Evolutionary conservation across 306 rosid genomes (phyloP), one percentile per base, ranked within the genome.

Genomic region (Astragalus membranaceus): DNA sequence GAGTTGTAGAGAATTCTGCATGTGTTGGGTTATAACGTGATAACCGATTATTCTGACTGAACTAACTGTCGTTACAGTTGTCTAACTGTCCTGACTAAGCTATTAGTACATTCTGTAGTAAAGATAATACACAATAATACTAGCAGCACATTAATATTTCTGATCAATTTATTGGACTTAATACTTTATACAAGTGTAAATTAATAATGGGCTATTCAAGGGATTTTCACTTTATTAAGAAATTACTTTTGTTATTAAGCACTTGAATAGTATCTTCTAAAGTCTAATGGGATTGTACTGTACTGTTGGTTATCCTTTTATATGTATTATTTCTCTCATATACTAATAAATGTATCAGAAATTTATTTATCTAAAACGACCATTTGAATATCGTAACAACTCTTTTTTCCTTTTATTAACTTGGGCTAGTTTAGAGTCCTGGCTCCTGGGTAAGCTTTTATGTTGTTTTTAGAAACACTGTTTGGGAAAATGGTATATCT

Each of bases 401-500:
- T 60, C 62, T 50, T 57, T 67, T 16, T 37, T 30, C 16, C 42
- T 59, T 42, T 35, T 64, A 44, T 26, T 61, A n/a, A 64, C 37
- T 42, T 66, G 57, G 73, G 9, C 52, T 48, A 20, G 56, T 39
- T 32, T 72, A 48, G 53, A 46, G 54, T 39, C 9, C 14, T 17
- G 50, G 66, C 48, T 39, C 9, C 14, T 17, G 50, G 66, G 32
- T 70, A 8, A 36, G 41, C 48, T 70, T 39, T 49, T 65, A 35
- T 51, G 48, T 55, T 72, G 47, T 73, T 77, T 71, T 54, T 33
- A 62, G 44, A 62, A 43, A 20, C 69, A 33, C 56, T 36, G 73
- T 59, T 58, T 15, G 61, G 47, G 53, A 39, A 46, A 54, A 57
- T 63, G 26, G 16, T 78, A 26, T 47, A 56, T 42, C 60, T 30